Base-by-base conservation (phyloP, 2,329 filamentous ascomycete genomes). In the Sporothrix pseudoabietina region DNA sequence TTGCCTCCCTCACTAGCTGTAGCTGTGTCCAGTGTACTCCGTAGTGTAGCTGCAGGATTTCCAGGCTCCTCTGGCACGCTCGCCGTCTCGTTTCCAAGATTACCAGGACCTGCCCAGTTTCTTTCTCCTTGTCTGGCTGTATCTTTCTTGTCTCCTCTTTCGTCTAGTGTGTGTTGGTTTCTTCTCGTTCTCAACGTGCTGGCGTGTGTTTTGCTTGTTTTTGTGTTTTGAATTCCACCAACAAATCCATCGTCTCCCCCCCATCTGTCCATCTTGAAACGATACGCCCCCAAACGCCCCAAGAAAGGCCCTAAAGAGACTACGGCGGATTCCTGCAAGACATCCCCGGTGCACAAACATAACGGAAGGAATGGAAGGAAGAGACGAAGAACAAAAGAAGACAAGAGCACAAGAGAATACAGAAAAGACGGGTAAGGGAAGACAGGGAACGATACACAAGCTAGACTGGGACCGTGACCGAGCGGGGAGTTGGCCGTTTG, bases 41-140 rank as follows among this genome's bases (percentile, higher is more conserved):
- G 26, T 26, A 26, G 26, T 26, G 26, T 16, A 41, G 19, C 59
- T 41, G 59, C 7, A 63, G 59, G 59, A 63, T 63, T 63, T 35
- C 35, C 35, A 35, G 9, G 59, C 10, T 22, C 19, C 32, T 63
- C 19, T 41, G 19, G 59, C 59, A 41, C 59, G 35, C 59, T 22
- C 32, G 22, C 57, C 19, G 19, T 41, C 16, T 63, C 32, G 32
- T n/a, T 63, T 32, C 19, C 32, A 39, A 63, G 41, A 63, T 63
- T 63, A 41, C 59, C 59, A 63, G 59, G 59, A 63, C 57, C 57
- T 41, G 32, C 19, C 57, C 32, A 22, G 19, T 61, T 61, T 61
- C 26, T 26, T 57, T 32, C 26, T 57, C 26, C 4, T 16, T 14
- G 12, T 57, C 26, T 32, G 10, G 5, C 55, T 12, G 55, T 16